Evolutionary conservation across 2,329 filamentous ascomycete genomes (phyloP).

Genomic region (Curvularia spicifera): DNA sequence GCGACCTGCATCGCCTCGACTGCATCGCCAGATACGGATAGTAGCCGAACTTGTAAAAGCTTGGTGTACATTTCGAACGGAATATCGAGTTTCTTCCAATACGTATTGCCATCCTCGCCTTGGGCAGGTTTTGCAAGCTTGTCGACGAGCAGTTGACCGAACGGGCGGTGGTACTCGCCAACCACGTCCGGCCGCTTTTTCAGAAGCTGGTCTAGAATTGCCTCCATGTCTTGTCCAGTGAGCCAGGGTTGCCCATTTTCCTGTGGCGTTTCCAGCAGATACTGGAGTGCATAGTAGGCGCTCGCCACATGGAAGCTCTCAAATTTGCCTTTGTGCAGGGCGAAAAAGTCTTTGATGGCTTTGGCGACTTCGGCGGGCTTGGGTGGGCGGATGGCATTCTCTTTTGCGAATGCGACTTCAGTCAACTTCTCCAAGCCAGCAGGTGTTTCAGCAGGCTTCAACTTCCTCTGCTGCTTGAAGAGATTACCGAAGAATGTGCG

Average conservation of each 20-base stretch:
- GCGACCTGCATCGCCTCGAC: constrained; percentile 37
- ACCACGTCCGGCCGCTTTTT: constrained; percentile 46
- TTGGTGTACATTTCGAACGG: constrained; percentile 11
- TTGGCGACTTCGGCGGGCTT: constrained; percentile 66
- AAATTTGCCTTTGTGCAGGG: constrained; percentile 27
- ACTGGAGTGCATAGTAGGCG: constrained; percentile 64
- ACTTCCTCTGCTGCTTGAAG: constrained; percentile 64
- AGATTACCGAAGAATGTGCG: constrained; percentile 69
- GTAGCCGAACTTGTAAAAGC: constrained; percentile 24
- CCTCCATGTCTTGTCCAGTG: constrained; percentile 22
- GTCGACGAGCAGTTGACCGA: constrained; percentile 50
- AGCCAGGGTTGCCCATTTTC: constrained; percentile 45
- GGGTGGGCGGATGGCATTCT: constrained; percentile 70
- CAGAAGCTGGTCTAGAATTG: constrained; percentile 21
- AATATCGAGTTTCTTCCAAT: constrained; percentile 11
- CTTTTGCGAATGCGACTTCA: constrained; percentile 68
- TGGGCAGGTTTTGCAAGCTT: constrained; percentile 19
- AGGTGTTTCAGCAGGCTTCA: constrained; percentile 68
- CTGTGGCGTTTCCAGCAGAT: constrained; percentile 57
- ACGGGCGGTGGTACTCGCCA: constrained; percentile 48
- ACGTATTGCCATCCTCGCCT: background rate
- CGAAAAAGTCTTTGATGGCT: constrained; percentile 54
- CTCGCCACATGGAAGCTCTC: constrained; percentile 59
- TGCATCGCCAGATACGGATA: constrained; percentile 36
- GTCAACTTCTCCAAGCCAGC: constrained; percentile 76